Evolutionary conservation across 306 rosid genomes (phyloP).

Genomic region (Boehmeria nivea): DNA sequence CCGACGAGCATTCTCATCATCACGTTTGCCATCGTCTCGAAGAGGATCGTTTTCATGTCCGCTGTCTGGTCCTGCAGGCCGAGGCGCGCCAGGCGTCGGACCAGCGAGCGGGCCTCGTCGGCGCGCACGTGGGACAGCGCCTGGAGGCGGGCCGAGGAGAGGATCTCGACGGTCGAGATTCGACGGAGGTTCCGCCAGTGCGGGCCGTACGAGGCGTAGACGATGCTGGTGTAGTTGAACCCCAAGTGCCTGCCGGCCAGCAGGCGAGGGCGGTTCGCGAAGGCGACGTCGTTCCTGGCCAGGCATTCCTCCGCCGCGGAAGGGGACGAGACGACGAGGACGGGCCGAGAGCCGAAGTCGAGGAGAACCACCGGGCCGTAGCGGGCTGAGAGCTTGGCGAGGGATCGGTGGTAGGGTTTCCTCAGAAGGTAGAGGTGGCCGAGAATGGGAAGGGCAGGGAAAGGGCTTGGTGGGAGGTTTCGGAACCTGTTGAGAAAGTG

Average conservation of each 20-base stretch:
- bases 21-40: constrained; percentile 12
- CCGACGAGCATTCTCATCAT: constrained; percentile 23
- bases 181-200: constrained; percentile 38
- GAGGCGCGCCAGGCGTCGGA: not conserved
- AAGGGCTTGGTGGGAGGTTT: constrained; percentile 35
- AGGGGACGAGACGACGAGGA: constrained; percentile 39
- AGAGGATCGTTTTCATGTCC: constrained; percentile 4
- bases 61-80: not conserved
- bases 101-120: constrained; percentile 23
- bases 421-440: constrained; percentile 39
- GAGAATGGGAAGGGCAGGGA: constrained; percentile 17
- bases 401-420: constrained; percentile 22
- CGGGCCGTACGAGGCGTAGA: constrained; percentile 29
- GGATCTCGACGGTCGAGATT: constrained; percentile 22
- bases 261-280: constrained; percentile 37
- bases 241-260: constrained; percentile 20
- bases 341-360: constrained; percentile 25
- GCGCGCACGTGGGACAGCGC: constrained; percentile 12
- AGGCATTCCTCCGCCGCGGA: constrained; percentile 32
- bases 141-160: constrained; percentile 24
- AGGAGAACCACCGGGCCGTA: constrained; percentile 29
- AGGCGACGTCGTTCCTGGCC: constrained; percentile 26
- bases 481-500: not conserved
- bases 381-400: constrained; percentile 12
- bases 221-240: constrained; percentile 25